phyloP scores from a whole-genome alignment of 805 yeast genomes.

The Starmerella davenportii region DNA sequence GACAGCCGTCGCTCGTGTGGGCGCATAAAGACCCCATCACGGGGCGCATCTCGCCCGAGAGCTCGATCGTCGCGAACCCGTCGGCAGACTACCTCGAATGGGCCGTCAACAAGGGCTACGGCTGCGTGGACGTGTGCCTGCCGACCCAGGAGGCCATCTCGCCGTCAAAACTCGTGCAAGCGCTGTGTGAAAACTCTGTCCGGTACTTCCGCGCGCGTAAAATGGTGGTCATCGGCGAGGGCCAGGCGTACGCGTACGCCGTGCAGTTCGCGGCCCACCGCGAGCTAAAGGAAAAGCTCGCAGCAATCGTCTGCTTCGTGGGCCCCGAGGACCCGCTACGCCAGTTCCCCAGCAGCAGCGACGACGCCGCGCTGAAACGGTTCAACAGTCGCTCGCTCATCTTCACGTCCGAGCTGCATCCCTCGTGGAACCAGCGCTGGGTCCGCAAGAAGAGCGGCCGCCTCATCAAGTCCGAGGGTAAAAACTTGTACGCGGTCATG shows the following conservation, averaged over 20 bases:
- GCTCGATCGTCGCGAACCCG: conserved; percentile 61
- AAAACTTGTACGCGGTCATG: conserved; percentile 57
- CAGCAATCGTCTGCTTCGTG: conserved; percentile 52
- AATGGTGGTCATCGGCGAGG: conserved; percentile 67
- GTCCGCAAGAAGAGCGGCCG: conserved; percentile 73
- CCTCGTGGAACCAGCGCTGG: conserved; percentile 80
- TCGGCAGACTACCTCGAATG: conserved; percentile 54
- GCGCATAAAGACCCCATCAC: conserved; percentile 59
- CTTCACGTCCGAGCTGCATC: conserved; percentile 55
- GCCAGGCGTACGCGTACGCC: conserved; percentile 74
- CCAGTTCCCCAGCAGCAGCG: conserved; percentile 69
- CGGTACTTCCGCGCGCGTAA: conserved; percentile 56
- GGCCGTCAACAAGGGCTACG: conserved; percentile 43
- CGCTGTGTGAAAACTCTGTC: conserved; percentile 81
- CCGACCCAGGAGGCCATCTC: conserved; percentile 10
- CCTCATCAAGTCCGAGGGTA: conserved; percentile 53
- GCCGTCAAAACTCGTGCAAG: conserved; percentile 31
- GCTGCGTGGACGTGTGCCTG: conserved; percentile 51
- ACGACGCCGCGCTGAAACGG: conserved; percentile 84
- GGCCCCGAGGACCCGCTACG: conserved; percentile 47
- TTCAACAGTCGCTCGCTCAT: conserved; percentile 70
- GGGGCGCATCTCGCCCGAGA: conserved; percentile 56
- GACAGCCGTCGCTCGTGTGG: conserved; percentile 88
- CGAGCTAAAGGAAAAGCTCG: conserved; percentile 42
- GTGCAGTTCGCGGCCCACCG: conserved; percentile 81